Evolutionary conservation across 1,284 basidiomycete genomes (phyloP), one percentile per base, ranked within the genome.

Genomic region (Athelia psychrophila): DNA sequence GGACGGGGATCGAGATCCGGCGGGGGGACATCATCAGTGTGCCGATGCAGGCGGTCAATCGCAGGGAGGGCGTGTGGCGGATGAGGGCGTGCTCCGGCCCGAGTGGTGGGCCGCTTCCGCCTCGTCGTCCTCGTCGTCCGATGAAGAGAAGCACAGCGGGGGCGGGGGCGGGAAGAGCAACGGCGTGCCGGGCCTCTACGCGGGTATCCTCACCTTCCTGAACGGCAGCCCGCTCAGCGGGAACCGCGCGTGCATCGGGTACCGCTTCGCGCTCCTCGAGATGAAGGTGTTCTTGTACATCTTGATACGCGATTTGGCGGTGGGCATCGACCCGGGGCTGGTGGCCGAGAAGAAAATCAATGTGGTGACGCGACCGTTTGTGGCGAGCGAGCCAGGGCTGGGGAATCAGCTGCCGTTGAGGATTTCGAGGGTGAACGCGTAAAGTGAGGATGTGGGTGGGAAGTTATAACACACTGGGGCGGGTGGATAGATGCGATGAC

Each of bases 251-350:
- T 89, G 86, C 63, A 87, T 89, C 58, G 86, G 87, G 6, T 88
- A 81, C n/a, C 77, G 78, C 58, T 89, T 91, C 60, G 85, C 87
- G 6, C 60, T 91, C 44, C 75, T 76, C 23, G 86, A 91, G 83
- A 82, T 84, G 62, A 84, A 84, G 65, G 73, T 81, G 24, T 83
- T 85, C 59, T 64, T 84, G 54, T 83, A 74, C 64, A 75, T 79
- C 44, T 72, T 85, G 44, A 51, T 84, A 46, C 75, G 74, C 58
- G 81, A 84, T 65, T 66, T 84, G 50, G 78, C 79, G 58, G 80
- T 82, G 68, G 67, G 72, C 49, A 70, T 78, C 24, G 79, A 81
- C 61, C 72, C 77, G 23, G 65, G 68, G 46, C 64, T 81, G 56
- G 74, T 81, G 57, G 79, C 84, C 57, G 80, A 84, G 71, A 84